phyloP scores from a whole-genome alignment of 768 basidiomycete genomes.

The Paxillus rubicundulus region DNA sequence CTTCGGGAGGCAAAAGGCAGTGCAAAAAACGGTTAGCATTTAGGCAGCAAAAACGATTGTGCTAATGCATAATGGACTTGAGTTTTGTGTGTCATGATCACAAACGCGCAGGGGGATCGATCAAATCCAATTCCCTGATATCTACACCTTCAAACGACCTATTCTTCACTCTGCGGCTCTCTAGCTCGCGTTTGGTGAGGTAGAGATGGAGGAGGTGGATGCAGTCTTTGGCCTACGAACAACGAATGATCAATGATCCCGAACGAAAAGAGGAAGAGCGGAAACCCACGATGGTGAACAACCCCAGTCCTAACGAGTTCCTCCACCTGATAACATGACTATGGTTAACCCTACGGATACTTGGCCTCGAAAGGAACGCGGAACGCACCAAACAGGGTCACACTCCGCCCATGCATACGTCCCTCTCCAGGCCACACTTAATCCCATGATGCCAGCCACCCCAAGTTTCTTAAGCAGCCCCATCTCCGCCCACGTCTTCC shows the following conservation, averaged over 20 bases:
- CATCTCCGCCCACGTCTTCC: slow-evolving; percentile 8
- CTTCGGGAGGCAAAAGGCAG: too few relatives aligned
- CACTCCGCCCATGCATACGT: slow-evolving; percentile 60
- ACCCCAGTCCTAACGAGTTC: slow-evolving; percentile 63
- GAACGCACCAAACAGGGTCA: slow-evolving; percentile 68
- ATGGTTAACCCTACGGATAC: too few relatives aligned
- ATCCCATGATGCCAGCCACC: slow-evolving; percentile 33
- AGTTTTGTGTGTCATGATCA: neutral
- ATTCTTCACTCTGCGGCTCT: slow-evolving; percentile 65
- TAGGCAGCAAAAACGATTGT: too few relatives aligned
- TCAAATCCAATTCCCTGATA: slow-evolving; percentile 59
- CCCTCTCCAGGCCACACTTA: slow-evolving; percentile 53
- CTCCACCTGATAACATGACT: slow-evolving; percentile 46
- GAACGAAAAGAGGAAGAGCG: too few relatives aligned
- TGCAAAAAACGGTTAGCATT: too few relatives aligned
- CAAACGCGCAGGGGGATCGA: slow-evolving; percentile 32
- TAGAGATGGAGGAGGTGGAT: slow-evolving; percentile 65
- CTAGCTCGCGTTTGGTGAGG: slow-evolving; percentile 68
- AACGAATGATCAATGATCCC: neutral
- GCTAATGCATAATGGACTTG: too few relatives aligned
- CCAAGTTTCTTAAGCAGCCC: slow-evolving; percentile 25
- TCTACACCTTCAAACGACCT: slow-evolving; percentile 76
- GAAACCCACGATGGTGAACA: slow-evolving; percentile 59
- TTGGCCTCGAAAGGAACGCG: neutral
- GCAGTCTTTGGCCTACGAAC: slow-evolving; percentile 61